These are phyloP conservation scores for Ministeria vibrans DNA, from an alignment of 78 protist species.

Conservation along the genomic window DNA sequence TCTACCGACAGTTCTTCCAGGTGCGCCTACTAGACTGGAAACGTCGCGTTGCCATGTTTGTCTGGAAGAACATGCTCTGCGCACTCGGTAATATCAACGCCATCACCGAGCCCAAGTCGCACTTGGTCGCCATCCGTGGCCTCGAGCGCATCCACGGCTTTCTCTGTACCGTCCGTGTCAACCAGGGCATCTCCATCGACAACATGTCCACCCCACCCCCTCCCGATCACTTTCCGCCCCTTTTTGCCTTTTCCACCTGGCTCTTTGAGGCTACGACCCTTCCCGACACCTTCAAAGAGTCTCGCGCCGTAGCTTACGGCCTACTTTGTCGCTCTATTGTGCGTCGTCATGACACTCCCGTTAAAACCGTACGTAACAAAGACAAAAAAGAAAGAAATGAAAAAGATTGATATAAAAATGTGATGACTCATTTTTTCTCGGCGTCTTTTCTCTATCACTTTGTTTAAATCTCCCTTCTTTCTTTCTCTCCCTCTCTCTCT, in stretches of 20 bases:
- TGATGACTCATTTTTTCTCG: too few species aligned
- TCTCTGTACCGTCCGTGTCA: neutral
- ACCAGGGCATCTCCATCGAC: conserved; percentile 16
- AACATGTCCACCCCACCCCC: neutral
- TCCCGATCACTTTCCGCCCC: neutral
- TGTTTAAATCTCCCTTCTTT: too few species aligned
- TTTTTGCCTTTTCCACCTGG: neutral
- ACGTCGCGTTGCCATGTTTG: neutral
- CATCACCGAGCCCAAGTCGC: neutral
- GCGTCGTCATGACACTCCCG: neutral
- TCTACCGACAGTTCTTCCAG: neutral
- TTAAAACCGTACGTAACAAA: too few species aligned
- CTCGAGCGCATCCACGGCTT: neutral
- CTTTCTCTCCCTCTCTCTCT: too few species aligned
- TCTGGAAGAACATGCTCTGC: neutral
- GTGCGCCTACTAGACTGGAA: neutral
- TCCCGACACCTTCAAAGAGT: neutral
- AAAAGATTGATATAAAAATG: too few species aligned
- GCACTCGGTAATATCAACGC: conserved; percentile 22
- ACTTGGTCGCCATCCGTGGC: conserved; percentile 6
- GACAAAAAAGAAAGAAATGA: too few species aligned
- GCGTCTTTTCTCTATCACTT: too few species aligned
- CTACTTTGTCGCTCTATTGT: neutral
- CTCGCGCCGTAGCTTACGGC: neutral
- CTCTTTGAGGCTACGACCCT: neutral